These are phyloP conservation scores for Dicorynia guianensis DNA, from an alignment of 306 rosid species.

Conservation along the genomic window DNA sequence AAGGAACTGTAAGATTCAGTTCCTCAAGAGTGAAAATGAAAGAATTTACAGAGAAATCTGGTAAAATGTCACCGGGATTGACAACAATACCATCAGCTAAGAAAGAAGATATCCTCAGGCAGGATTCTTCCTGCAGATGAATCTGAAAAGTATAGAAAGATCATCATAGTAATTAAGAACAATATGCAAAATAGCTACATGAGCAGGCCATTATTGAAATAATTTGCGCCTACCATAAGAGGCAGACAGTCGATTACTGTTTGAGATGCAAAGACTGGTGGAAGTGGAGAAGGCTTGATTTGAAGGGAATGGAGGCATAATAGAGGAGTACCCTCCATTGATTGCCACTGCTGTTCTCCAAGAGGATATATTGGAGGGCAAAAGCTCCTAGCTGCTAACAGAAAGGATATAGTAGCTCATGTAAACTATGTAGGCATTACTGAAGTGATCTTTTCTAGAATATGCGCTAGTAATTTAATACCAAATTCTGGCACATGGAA, in stretches of 20 bases:
- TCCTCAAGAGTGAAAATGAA: conserved; percentile 71
- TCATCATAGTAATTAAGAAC: conserved; percentile 19
- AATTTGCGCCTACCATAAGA: conserved; percentile 67
- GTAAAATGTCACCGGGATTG: conserved; percentile 80
- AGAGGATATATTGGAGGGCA: conserved; percentile 94
- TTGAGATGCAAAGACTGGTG: conserved; percentile 87
- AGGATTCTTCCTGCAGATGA: conserved; percentile 92
- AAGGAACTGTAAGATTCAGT: conserved; percentile 77
- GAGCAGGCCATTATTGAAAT: conserved; percentile 28
- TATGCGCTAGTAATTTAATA: conserved; percentile 44
- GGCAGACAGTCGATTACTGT: conserved; percentile 93
- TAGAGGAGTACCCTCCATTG: conserved; percentile 70
- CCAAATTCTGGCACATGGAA: conserved; percentile 79
- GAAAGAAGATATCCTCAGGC: conserved; percentile 92
- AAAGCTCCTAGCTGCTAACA: conserved; percentile 75
- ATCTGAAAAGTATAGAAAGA: conserved; percentile 55
- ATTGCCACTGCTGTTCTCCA: conserved; percentile 75
- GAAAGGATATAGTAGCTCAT: conserved; percentile 44
- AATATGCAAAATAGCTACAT: conserved; percentile 10
- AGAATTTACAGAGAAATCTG: conserved; percentile 85
- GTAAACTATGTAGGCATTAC: conserved; percentile 31
- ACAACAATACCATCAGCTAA: conserved; percentile 88
- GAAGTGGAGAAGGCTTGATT: conserved; percentile 85
- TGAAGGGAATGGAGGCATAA: conserved; percentile 81
- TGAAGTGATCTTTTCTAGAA: conserved; percentile 8